phyloP scores from a whole-genome alignment of 2,329 filamentous ascomycete genomes.

The Dendryphion nanum region DNA sequence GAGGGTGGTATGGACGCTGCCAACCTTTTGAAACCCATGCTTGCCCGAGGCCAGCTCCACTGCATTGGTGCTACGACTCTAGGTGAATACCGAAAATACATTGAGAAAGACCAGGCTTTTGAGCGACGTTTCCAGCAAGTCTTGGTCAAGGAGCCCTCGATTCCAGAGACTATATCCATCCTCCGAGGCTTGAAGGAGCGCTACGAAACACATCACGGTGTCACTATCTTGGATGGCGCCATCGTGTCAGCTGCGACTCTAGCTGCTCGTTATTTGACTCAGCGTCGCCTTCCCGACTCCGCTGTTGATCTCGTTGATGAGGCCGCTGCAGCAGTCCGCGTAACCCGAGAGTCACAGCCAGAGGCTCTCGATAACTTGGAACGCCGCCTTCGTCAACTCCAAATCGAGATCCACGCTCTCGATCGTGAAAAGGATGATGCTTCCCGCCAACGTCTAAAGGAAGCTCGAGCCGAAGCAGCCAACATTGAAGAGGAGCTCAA shows the following conservation, averaged over 20 bases:
- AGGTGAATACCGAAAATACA: conserved; percentile 95
- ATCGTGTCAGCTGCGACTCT: conserved; percentile 90
- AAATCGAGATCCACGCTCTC: conserved; percentile 96
- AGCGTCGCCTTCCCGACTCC: conserved; percentile 87
- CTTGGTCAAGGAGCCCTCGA: conserved; percentile 87
- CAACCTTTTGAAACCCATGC: conserved; percentile 96
- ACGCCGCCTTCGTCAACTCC: conserved; percentile 81
- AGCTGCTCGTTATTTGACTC: conserved; percentile 89
- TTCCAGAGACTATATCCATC: conserved; percentile 91
- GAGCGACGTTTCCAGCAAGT: conserved; percentile 99
- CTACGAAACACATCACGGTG: conserved; percentile 97
- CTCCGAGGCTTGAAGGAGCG: conserved; percentile 97
- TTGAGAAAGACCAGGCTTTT: conserved; percentile 97
- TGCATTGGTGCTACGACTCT: conserved; percentile 97
- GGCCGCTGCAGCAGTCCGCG: conserved; percentile 91
- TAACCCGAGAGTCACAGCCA: conserved; percentile 92
- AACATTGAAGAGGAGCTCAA: conserved; percentile 92
- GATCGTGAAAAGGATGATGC: conserved; percentile 93
- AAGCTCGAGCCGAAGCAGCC: conserved; percentile 85
- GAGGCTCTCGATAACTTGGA: conserved; percentile 95
- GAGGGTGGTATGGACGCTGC: conserved; percentile 99
- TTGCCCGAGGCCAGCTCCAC: conserved; percentile 92
- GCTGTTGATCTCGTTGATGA: conserved; percentile 97
- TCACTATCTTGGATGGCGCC: conserved; percentile 91
- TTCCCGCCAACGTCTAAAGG: conserved; percentile 76